Evolutionary conservation across 768 basidiomycete genomes (phyloP), one percentile per base, ranked within the genome.

Genomic region (Rhizopogon vulgaris): DNA sequence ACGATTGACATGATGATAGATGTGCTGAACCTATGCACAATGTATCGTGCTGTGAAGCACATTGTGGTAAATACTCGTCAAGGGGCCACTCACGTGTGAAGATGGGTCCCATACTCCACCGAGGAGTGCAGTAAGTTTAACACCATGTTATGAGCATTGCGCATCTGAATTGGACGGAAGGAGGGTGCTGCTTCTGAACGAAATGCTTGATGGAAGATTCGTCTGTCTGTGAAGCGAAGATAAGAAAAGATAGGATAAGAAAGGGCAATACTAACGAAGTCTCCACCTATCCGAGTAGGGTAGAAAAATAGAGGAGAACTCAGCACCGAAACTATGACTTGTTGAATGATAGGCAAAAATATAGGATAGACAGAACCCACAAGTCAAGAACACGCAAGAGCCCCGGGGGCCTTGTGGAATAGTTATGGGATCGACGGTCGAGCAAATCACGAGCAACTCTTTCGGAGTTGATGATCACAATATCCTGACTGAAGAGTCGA

Each of bases 181-280:
- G 59, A 55, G 7, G 52, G 25, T 3, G 60, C 57, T 3, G 66
- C 64, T 27, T 61, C 64, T 8, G 59, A 56, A n/a, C 59, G 60
- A 56, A 75, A 71, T 9, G 62, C 61, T 42, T 73, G 71, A 25
- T 74, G 72, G 45, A 67, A 68, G 15, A 72, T 41, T 27, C 66
- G 57, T 22, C 72, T 58, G 12, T 41, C 38, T 50, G 9, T 25
- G 17, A n/a, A 50, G n/a, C 15, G 9, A 12, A 2, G 1, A 46
- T 15, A 9, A 45, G 15, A 22, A 3, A 18, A 10, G 17, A 15
- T 46, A 39, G 10, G 15, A 25, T 1, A 32, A 15, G 28, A 7
- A 28, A 25, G 28, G 14, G 32, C n/a, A 15, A 3, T 3, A 50
- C 49, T 24, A 3, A 52, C 64, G 64, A 17, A 60, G 56, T 2